A percentile compares a stretch with the other conserved stretches of the same genome.
phyloP scores from a whole-genome alignment of 2,329 filamentous ascomycete genomes.

The Trichoderma semiorbis region DNA sequence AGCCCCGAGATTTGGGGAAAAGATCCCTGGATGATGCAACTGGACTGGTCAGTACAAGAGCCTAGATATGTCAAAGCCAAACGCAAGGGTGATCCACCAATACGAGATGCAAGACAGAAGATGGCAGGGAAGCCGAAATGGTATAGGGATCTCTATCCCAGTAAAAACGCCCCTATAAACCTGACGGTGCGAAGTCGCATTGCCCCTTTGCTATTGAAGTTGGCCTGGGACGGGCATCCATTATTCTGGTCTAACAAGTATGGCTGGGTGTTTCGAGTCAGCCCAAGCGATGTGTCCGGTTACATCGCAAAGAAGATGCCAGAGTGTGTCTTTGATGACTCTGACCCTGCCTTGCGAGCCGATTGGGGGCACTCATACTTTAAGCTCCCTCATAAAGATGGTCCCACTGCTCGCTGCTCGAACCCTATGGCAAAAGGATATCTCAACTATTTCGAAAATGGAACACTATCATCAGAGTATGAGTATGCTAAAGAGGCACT shows the following conservation, averaged over 20 bases:
- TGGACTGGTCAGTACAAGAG: constrained; percentile 95
- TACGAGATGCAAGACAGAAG: constrained; percentile 81
- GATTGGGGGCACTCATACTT: constrained; percentile 71
- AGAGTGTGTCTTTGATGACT: constrained; percentile 76
- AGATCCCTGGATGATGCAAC: constrained; percentile 88
- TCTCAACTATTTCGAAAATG: constrained; percentile 84
- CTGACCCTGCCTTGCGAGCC: constrained; percentile 59
- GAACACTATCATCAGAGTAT: constrained; percentile 81
- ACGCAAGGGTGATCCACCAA: constrained; percentile 67
- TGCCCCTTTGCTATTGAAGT: constrained; percentile 75
- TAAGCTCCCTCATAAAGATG: constrained; percentile 95
- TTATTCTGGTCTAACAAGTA: constrained; percentile 90
- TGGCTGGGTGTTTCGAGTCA: constrained; percentile 88
- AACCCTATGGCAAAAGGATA: constrained; percentile 92
- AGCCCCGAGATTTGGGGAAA: constrained; percentile 65
- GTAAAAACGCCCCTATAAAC: constrained; percentile 63
- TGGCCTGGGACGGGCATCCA: constrained; percentile 87
- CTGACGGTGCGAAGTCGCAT: constrained; percentile 85
- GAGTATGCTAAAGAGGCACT: constrained; percentile 88
- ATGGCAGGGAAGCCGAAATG: constrained; percentile 91
- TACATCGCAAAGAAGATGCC: constrained; percentile 71
- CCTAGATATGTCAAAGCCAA: constrained; percentile 88
- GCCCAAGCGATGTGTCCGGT: constrained; percentile 54
- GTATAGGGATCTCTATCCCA: constrained; percentile 88
- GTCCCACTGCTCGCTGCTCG: constrained; percentile 75